phyloP scores from a whole-genome alignment of 2,329 filamentous ascomycete species.

The Colletotrichum chlorophyti region DNA sequence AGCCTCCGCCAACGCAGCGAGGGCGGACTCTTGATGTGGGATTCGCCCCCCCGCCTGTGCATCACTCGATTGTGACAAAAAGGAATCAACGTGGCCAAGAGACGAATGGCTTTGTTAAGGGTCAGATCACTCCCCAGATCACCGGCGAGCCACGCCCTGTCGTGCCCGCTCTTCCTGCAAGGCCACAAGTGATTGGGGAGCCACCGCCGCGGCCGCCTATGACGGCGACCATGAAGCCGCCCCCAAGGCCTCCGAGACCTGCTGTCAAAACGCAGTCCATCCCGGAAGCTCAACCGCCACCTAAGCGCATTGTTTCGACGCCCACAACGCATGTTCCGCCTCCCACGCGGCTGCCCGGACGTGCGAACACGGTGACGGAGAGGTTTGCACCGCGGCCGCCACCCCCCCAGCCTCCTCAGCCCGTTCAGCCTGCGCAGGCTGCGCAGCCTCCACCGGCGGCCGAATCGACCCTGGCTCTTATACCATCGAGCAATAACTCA shows the following conservation, averaged over 20 bases:
- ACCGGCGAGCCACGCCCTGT: conserved; percentile 47
- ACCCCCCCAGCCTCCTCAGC: conserved; percentile 18
- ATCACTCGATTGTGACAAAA: conserved; percentile 53
- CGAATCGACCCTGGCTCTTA: conserved; percentile 47
- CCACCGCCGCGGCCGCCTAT: conserved; percentile 36
- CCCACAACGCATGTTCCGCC: conserved; percentile 29
- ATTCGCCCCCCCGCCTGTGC: conserved; percentile 61
- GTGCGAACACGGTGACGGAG: conserved; percentile 47
- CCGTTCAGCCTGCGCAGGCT: conserved; percentile 1
- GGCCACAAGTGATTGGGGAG: conserved; percentile 48
- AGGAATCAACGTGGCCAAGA: conserved; percentile 54
- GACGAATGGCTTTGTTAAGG: conserved; percentile 45
- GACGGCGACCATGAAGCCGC: conserved; percentile 42
- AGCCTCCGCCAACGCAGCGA: conserved; percentile 32
- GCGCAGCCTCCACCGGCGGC: conserved; percentile 34
- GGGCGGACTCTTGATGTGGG: conserved; percentile 40
- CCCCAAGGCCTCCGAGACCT: conserved; percentile 51
- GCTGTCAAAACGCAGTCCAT: conserved; percentile 35
- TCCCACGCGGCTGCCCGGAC: conserved; percentile 36
- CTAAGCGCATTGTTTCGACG: conserved; percentile 34
- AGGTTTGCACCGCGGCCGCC: conserved; percentile 41
- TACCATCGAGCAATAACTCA: conserved; percentile 39
- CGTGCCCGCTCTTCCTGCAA: conserved; percentile 54
- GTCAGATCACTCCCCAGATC: conserved; percentile 45
- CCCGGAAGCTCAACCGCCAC: conserved; percentile 32